Evolutionary conservation across 306 rosid species (phyloP).

Genomic region (Begonia loranthoides): DNA sequence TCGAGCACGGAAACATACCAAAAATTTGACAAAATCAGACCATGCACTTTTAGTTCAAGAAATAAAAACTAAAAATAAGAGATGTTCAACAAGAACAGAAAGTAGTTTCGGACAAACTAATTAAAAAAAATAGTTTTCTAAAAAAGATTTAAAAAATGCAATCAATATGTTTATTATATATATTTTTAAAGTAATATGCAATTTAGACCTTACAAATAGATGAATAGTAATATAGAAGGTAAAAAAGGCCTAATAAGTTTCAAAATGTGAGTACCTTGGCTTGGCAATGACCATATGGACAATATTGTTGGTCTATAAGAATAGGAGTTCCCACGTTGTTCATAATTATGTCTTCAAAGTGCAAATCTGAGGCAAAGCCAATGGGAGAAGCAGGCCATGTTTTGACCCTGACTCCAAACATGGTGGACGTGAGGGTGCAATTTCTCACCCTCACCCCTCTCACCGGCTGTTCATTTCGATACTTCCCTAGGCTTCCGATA

Average conservation of each 20-base stretch:
- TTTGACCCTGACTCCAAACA: conserved; percentile 13
- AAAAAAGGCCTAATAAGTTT: background rate
- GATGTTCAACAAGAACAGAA: background rate
- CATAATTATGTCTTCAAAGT: conserved; percentile 28
- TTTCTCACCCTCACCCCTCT: conserved; percentile 14
- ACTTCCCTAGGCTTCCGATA: conserved; percentile 24
- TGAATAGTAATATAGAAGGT: too few species aligned
- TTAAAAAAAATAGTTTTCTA: too few species aligned
- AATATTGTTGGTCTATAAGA: conserved; percentile 39
- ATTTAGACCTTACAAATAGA: background rate
- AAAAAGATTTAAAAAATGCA: background rate
- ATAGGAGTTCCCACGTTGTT: conserved; percentile 36
- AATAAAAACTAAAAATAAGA: background rate
- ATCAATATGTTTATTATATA: background rate
- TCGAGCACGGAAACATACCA: background rate
- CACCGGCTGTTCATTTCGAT: conserved; percentile 14
- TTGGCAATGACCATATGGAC: conserved; percentile 29
- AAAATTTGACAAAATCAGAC: background rate
- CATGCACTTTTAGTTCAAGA: background rate
- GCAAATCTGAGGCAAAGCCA: conserved; percentile 29
- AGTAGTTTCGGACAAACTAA: background rate
- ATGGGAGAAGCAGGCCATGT: conserved; percentile 40
- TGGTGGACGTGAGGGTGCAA: background rate
- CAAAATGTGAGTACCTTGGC: conserved; percentile 15
- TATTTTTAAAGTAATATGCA: background rate